Base-by-base conservation (phyloP, 371 early-diverging fungal species). In the Choanephora cucurbitarum region DNA sequence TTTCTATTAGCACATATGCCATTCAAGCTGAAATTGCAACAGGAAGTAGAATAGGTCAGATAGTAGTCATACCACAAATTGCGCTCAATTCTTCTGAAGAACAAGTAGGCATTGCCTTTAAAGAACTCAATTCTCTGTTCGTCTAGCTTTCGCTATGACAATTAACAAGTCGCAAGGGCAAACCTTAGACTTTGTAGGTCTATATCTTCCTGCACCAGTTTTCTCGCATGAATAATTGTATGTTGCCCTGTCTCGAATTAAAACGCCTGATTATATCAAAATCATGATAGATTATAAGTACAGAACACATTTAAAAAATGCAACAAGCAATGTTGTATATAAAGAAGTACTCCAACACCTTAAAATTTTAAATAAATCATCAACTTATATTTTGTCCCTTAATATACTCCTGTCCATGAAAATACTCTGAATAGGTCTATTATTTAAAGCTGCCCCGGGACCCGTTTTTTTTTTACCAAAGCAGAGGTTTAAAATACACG, bases 91-190 rank as follows among this genome's bases (percentile, higher is more conserved):
- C 52, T 17, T 18, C 0, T 13, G 18, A n/a, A 39, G 14, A 5
- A 4, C n/a, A 44, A 18, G 10, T 33, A 1, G 7, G 19, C 4
- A 31, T 44, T 18, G n/a, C 1, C 10, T 52, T 52, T 14, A 24
- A 24, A 42, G 2, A 31, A n/a, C n/a, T n/a, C n/a, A n/a, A n/a
- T n/a, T n/a, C n/a, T n/a, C n/a, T n/a, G n/a, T n/a, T n/a, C 33
- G 53, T 14, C 64, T 58, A 10, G 66, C 69, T 0, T 68, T 66
- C 55, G 54, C 58, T 0, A 61, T 72, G 60, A 66, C 58, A 7
- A 64, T 72, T 15, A 66, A 72, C 43, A 72, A 66, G 43, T 14
- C 69, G 2, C 73, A 68, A 57, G 68, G 64, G 3, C 64, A 72
- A 41, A 64, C 62, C 6, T 46, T 68, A 9, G 41, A 52, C 8